Conservation (phyloP, 257 asterid genomes). For the Gentiana straminea region DNA sequence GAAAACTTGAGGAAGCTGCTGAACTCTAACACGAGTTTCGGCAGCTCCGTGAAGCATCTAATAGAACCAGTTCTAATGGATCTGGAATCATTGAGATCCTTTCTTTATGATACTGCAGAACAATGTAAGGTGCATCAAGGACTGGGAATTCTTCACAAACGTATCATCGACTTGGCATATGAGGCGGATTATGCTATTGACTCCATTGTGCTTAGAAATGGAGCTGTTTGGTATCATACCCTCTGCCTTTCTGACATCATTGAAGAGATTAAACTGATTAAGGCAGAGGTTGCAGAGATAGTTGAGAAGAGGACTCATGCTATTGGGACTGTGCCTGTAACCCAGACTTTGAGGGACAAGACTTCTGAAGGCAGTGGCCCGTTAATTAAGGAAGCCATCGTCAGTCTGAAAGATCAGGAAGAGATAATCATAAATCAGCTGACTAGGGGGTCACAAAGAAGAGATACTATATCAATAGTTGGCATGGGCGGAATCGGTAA, state of each 20-base stretch:
- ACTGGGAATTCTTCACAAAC: background rate
- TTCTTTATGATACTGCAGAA: too few species aligned
- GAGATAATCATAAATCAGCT: background rate
- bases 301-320: too few species aligned
- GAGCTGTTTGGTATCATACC: background rate
- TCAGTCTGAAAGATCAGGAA: constrained; percentile 7
- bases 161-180: constrained; percentile 1
- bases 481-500: constrained; percentile 9
- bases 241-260: background rate
- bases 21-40: background rate
- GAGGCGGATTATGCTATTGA: constrained; percentile 4
- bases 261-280: background rate
- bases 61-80: too few species aligned
- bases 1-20: constrained; percentile 3
- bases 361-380: background rate
- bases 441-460: background rate
- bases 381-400: background rate
- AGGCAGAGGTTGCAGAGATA: background rate
- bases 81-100: too few species aligned
- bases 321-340: background rate
- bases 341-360: background rate
- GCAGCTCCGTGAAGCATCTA: background rate
- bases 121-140: background rate
- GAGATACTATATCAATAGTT: background rate
- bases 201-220: background rate